Percentiles rank a stretch among this genome's conserved stretches.
Conservation (phyloP, 202 grass and related monocot genomes). For the Hordeum pubiflorum region DNA sequence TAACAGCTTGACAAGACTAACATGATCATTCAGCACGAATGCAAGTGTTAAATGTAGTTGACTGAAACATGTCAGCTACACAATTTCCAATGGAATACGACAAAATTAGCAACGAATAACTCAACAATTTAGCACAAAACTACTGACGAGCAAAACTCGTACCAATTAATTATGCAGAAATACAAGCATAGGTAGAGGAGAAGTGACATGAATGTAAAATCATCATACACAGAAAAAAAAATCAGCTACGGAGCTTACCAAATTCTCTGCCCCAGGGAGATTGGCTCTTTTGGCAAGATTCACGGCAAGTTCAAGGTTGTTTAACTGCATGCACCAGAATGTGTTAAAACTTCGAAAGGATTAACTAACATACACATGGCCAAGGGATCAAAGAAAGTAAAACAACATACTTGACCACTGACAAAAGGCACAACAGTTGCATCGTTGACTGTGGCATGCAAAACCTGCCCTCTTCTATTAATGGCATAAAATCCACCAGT, state of each 20-base stretch:
- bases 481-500: slow-evolving; percentile 92
- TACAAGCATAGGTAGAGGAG: not conserved
- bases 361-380: not conserved
- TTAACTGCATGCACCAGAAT: slow-evolving; percentile 43
- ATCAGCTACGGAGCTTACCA: slow-evolving; percentile 37
- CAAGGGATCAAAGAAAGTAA: not conserved
- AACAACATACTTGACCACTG: slow-evolving; percentile 66
- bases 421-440: slow-evolving; percentile 78
- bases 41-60: not conserved
- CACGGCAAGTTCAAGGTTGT: slow-evolving; percentile 89
- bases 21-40: not conserved
- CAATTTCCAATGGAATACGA: not conserved
- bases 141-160: not conserved
- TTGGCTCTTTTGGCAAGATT: slow-evolving; percentile 97
- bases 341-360: not conserved
- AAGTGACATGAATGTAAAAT: not conserved
- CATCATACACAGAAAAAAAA: not conserved
- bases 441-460: slow-evolving; percentile 87
- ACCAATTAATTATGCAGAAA: not conserved
- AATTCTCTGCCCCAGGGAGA: slow-evolving; percentile 87
- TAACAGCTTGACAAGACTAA: not conserved
- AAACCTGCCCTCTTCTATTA: slow-evolving; percentile 79
- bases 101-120: not conserved
- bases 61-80: not conserved
- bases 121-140: not conserved